These are phyloP conservation scores for Diaporthe citrichinensis DNA, from an alignment of 2,329 filamentous ascomycete genomes.

Conservation along the genomic window DNA sequence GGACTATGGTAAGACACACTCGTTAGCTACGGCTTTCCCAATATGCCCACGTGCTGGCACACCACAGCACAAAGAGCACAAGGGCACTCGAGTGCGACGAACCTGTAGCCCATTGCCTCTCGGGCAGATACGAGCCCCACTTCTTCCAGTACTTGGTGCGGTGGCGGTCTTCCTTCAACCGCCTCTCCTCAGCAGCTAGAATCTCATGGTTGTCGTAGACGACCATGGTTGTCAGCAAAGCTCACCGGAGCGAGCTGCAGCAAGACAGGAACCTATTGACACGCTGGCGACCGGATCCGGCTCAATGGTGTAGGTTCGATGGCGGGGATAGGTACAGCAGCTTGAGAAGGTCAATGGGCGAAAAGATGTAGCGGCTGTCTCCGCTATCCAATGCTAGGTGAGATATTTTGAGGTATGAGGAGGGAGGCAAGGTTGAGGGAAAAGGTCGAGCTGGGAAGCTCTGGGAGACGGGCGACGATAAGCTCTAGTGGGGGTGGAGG, in stretches of 20 bases:
- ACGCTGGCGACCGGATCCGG: neutral
- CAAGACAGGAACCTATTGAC: neutral
- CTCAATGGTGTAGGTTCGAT: neutral
- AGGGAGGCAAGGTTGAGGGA: constrained; percentile 9
- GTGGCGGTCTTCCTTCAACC: constrained; percentile 87
- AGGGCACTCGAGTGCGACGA: constrained; percentile 51
- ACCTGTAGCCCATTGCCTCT: constrained; percentile 97
- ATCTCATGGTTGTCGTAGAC: constrained; percentile 90
- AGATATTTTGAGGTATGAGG: constrained; percentile 8
- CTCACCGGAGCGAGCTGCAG: constrained; percentile 14
- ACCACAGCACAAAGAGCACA: constrained; percentile 38
- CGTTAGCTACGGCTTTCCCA: constrained; percentile 23
- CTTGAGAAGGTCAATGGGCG: constrained; percentile 10
- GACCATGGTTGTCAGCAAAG: constrained; percentile 74
- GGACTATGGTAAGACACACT: constrained; percentile 66
- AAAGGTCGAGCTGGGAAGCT: constrained; percentile 27
- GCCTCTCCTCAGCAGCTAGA: constrained; percentile 90
- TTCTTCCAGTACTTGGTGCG: constrained; percentile 96
- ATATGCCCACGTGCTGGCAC: neutral
- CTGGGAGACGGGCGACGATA: constrained; percentile 9
- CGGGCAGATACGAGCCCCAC: constrained; percentile 95
- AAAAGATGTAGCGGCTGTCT: neutral
- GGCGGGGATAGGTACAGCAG: neutral
- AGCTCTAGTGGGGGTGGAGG: constrained; percentile 17
- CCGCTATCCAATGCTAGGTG: constrained; percentile 17